phyloP scores from a whole-genome alignment of 2,329 filamentous ascomycete genomes.

The Hymenoscyphus albidus region DNA sequence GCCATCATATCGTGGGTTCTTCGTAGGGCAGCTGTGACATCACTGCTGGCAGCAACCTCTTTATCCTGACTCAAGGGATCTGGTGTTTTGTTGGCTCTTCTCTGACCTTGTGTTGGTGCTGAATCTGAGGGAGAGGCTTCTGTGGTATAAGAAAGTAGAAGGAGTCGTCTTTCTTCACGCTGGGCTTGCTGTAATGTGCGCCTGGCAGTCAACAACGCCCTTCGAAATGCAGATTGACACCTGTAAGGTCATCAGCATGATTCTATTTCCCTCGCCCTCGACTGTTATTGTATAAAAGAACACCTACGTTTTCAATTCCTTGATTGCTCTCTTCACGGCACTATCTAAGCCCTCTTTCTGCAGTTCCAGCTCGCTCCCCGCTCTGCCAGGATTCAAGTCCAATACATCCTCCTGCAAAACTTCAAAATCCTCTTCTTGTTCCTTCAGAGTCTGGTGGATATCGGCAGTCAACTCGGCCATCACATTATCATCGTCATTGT shows the following conservation, averaged over 20 bases:
- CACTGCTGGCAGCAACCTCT: conserved; percentile 68
- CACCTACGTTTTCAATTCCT: conserved; percentile 69
- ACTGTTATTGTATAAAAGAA: neutral
- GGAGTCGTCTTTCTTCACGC: conserved; percentile 69
- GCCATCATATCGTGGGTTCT: conserved; percentile 85
- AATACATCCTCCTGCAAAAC: conserved; percentile 73
- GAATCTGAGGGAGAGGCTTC: conserved; percentile 19
- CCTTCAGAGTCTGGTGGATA: conserved; percentile 73
- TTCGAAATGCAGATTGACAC: conserved; percentile 61
- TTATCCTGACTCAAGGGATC: conserved; percentile 60
- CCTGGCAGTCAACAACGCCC: conserved; percentile 76
- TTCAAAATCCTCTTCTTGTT: conserved; percentile 80
- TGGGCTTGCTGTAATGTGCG: conserved; percentile 69
- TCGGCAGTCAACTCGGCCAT: conserved; percentile 73
- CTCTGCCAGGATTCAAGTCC: conserved; percentile 54
- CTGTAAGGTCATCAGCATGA: conserved; percentile 11
- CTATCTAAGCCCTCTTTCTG: conserved; percentile 65
- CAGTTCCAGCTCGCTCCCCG: conserved; percentile 52
- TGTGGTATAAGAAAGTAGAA: conserved; percentile 59
- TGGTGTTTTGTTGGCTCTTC: conserved; percentile 10
- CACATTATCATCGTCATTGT: conserved; percentile 43
- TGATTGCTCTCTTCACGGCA: conserved; percentile 60
- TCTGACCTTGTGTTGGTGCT: conserved; percentile 36
- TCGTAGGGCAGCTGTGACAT: conserved; percentile 79
- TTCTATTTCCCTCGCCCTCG: conserved; percentile 2